A percentile compares a stretch with the other conserved stretches of the same genome.
phyloP scores from a whole-genome alignment of 2,329 filamentous ascomycete genomes.

The Fusarium algeriense region DNA sequence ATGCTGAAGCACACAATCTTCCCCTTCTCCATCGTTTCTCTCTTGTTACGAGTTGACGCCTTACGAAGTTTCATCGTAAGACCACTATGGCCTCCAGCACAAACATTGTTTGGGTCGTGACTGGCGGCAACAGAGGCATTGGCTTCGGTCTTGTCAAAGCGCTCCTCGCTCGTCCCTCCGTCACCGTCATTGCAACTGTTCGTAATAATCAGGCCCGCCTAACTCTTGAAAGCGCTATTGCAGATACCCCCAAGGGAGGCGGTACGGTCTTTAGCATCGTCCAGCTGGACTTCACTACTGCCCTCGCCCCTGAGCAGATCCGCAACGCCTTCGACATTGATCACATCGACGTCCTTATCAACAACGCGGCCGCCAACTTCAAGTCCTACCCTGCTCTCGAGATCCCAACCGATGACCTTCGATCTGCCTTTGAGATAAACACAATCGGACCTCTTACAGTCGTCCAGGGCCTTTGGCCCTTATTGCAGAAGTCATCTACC shows the following conservation, averaged over 20 bases:
- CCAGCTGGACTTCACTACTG: constrained; percentile 53
- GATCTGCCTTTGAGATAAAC: constrained; percentile 59
- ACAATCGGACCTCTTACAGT: constrained; percentile 54
- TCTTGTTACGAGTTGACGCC: rapidly evolving
- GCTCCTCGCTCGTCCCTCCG: constrained; percentile 64
- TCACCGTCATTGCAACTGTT: constrained; percentile 59
- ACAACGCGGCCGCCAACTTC: constrained; percentile 60
- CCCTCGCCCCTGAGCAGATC: constrained; percentile 40
- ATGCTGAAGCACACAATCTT: neutral
- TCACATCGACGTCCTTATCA: constrained; percentile 64
- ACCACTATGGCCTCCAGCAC: neutral
- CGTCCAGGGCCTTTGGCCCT: constrained; percentile 47
- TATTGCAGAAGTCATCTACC: constrained; percentile 49
- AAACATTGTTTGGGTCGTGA: constrained; percentile 54
- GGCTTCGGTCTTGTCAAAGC: constrained; percentile 53
- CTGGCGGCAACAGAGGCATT: constrained; percentile 57
- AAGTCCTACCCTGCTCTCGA: constrained; percentile 45
- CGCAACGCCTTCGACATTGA: constrained; percentile 49
- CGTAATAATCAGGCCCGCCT: constrained; percentile 43
- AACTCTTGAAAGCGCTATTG: constrained; percentile 29
- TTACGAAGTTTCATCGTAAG: rapidly evolving
- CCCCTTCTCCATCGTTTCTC: rapidly evolving
- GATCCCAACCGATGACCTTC: constrained; percentile 52
- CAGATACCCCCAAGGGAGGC: constrained; percentile 39
- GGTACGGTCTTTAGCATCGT: constrained; percentile 48